Evolutionary conservation across 768 basidiomycete genomes (phyloP), one percentile per base, ranked within the genome.

Genomic region (Daedaleopsis nitida): DNA sequence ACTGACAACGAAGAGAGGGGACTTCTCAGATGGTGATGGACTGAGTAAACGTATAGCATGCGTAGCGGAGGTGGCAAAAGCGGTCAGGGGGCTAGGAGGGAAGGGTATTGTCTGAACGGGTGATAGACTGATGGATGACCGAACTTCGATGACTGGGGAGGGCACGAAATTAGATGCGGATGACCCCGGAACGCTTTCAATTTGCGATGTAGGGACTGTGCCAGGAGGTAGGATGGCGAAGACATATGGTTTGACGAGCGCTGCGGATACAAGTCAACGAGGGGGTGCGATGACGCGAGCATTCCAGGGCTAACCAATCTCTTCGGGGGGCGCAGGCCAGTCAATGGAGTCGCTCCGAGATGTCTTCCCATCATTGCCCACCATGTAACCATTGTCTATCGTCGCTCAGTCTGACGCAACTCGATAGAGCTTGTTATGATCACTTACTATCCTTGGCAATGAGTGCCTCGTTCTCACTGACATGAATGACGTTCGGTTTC

Each of bases 281-380:
- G 35, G n/a, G 23, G 17, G 16, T 16, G 27, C 14, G 9, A 47
- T 10, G 21, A 14, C 21, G 7, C 12, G 24, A 24, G 23, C 23
- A 49, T 24, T 14, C 19, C 4, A 21, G 24, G 17, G n/a, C 75
- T 67, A 65, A 89, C 92, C 80, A 27, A 89, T 80, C 63, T 96
- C 94, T 68, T 96, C 93, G 23, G 92, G 92, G 50, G 87, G 81
- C n/a, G 83, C 81, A 1, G 87, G 84, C 89, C 92, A 95, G 62
- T 84, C 83, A 16, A 96, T 81, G 17, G 77, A 76, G 10, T 74
- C 67, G 1, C 75, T 65, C 39, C 83, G 77, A 0, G 83, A 80
- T 9, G 78, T 71, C 65, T 82, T 86, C 0, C 83, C 88, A 63
- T 88, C 84, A 7, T 75, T 61, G 12, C 84, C 85, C 59, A 95